Evolutionary conservation across 371 early-diverging fungal species (phyloP), one percentile per base, ranked within the genome.

Genomic region (Conidiobolus coronatus): DNA sequence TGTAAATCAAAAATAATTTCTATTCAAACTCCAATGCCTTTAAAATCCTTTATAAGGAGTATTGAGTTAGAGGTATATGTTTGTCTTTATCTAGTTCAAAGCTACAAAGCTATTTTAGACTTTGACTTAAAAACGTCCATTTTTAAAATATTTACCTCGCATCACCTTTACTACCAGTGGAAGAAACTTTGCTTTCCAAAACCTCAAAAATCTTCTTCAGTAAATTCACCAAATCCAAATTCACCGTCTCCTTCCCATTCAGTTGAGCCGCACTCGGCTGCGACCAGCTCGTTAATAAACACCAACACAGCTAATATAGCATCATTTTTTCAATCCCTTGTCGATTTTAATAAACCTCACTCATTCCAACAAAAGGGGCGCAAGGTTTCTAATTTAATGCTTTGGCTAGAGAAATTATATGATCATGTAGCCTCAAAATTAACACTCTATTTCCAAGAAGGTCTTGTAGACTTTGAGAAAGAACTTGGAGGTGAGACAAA

Each of bases 401-500:
- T 63, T 23, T 77, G 77, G 77, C 59, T 66, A 42, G 54, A 50
- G 34, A 60, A 66, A 40, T 71, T 68, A 51, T 50, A 68, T 17
- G 63, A 61, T 7, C 71, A 70, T 52, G 55, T 73, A 40, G 67
- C 61, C 20, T 62, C 73, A 1, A 74, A 69, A 49, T 67, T 72
- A 66, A 73, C 77, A 0, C 55, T 77, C 7, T 77, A 69, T 45
- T 77, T 74, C 53, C 66, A 67, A 56, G 53, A 60, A 39, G 59
- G 62, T 19, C 43, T 77, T 37, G 40, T 74, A 41, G 68, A 71
- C 24, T 69, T 66, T 47, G 73, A 77, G 47, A 56, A 52, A 46
- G 49, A 64, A 0, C 39, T 70, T 13, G 62, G 57, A 0, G 71
- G 72, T 0, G 70, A 73, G 42, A 67, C 68, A 21, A 60, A 63